phyloP scores from a whole-genome alignment of 2,329 filamentous ascomycete genomes.

The Alternaria rosae region DNA sequence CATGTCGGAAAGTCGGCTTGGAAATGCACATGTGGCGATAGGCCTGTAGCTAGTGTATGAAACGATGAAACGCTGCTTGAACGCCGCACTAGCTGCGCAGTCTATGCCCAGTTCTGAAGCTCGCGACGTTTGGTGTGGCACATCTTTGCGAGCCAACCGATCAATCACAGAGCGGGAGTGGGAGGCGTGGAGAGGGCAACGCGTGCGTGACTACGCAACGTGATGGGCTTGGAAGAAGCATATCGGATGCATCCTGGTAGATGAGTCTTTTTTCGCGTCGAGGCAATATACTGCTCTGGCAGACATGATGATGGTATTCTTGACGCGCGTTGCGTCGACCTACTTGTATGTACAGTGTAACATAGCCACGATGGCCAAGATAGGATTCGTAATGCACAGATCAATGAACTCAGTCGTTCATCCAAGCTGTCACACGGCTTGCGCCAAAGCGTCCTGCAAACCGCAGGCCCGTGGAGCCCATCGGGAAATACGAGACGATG shows the following conservation, averaged over 20 bases:
- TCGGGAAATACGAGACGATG: constrained; percentile 95
- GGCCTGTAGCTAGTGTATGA: constrained; percentile 1
- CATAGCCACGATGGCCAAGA: constrained; percentile 23
- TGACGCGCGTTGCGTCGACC: constrained; percentile 32
- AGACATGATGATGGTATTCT: constrained; percentile 19
- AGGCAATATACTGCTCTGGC: constrained; percentile 3
- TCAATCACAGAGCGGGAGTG: constrained; percentile 28
- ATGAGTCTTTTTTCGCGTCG: constrained; percentile 2
- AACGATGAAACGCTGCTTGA: constrained; percentile 1
- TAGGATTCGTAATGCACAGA: constrained; percentile 11
- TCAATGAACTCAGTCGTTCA: constrained; percentile 67
- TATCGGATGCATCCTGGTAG: constrained; percentile 19
- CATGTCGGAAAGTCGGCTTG: not conserved
- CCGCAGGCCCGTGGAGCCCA: constrained; percentile 88
- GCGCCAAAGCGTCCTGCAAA: constrained; percentile 87
- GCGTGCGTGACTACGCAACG: constrained; percentile 37
- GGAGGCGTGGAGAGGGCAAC: constrained; percentile 18
- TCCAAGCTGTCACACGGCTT: constrained; percentile 84
- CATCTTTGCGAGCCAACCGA: constrained; percentile 20
- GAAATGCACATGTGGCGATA: not conserved
- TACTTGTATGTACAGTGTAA: constrained; percentile 18
- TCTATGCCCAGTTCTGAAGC: constrained; percentile 1
- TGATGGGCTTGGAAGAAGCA: constrained; percentile 22
- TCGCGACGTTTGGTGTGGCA: constrained; percentile 23
- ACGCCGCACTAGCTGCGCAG: constrained; percentile 2